Evolutionary conservation across 2,329 filamentous ascomycete species (phyloP).

Genomic region (Cladobotryum mycophilum): DNA sequence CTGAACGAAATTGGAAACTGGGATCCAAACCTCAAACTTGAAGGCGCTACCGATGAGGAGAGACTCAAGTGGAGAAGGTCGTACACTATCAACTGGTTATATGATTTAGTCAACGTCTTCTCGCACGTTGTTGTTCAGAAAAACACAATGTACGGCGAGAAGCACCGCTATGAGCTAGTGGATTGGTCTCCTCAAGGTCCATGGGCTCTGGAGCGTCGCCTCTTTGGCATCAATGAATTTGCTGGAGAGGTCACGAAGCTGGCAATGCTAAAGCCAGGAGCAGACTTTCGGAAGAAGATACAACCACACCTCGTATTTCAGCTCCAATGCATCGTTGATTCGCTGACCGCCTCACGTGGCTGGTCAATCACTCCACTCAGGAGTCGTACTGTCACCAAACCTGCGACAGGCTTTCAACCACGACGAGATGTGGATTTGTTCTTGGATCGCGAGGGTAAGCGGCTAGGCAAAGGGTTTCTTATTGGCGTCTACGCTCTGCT

Average conservation of each 20-base stretch:
- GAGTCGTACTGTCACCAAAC: conserved; percentile 30
- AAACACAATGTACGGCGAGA: conserved; percentile 28
- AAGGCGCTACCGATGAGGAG: conserved; percentile 30
- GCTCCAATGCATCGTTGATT: conserved; percentile 45
- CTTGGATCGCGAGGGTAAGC: conserved; percentile 30
- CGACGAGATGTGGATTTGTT: conserved; percentile 38
- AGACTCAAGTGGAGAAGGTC: conserved; percentile 39
- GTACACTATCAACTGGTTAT: conserved; percentile 47
- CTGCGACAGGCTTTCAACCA: conserved; percentile 30
- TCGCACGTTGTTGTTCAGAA: conserved; percentile 34
- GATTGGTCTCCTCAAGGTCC: conserved; percentile 37
- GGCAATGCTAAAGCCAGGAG: conserved; percentile 37
- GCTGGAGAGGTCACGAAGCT: conserved; percentile 37
- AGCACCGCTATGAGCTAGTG: conserved; percentile 27
- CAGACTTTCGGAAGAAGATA: conserved; percentile 33
- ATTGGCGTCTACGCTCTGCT: neutral
- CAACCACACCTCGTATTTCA: conserved; percentile 43
- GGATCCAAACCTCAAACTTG: conserved; percentile 36
- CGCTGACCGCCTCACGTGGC: conserved; percentile 36
- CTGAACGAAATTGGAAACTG: conserved; percentile 31
- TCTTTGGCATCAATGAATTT: conserved; percentile 43
- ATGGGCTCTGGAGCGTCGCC: conserved; percentile 20
- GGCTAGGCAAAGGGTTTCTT: conserved; percentile 12
- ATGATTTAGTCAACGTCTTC: conserved; percentile 43
- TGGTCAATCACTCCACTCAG: conserved; percentile 30